Base-by-base conservation (phyloP, 1,284 basidiomycete genomes). In the Sporisorium iseilematis-ciliati region DNA sequence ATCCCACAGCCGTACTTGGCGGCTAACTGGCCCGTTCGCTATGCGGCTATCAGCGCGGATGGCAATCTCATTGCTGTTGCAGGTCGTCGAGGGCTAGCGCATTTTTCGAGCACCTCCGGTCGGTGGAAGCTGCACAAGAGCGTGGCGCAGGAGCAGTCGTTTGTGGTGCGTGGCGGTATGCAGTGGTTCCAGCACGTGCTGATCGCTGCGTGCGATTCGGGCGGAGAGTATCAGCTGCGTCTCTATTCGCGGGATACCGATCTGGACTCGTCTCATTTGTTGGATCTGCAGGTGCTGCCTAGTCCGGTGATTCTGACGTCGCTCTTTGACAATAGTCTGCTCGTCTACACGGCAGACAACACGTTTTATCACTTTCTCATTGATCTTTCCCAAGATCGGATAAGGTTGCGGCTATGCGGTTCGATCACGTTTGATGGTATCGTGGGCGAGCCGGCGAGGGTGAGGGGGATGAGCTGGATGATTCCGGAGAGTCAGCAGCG, bases 121-220 rank as follows among this genome's bases (percentile, higher is more conserved):
- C 88, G 96, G 38, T 99, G 97, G 97, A 99, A 98, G 86, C 84
- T 92, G 43, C 99, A 97, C 81, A 88, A 88, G 10, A 91, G 91
- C 73, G 89, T 92, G 68, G 87, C 90, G n/a, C 94, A 99, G 85
- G 96, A 98, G 84, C 91, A 93, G 75, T 90, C 91, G 0, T 97
- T 99, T 80, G 86, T 88, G 2, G 95, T 99, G 12, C 90, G 91
- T 80, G 97, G 97, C 20, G 97, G 97, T 3, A 86, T 99, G 79
- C 86, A 96, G 21, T 99, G 97, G 97, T 99, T 97, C 84, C 93
- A 96, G 77, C 95, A 97, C 83, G 93, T 98, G 4, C 88, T 99
- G 57, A 91, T 99, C 65, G 95, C 91, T 20, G 94, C 94, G 0
- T 11, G 91, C 21, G 95, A 84, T 54, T 69, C 75, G 12, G 76